phyloP scores from a whole-genome alignment of 352 stramenopile species.

The Globisporangium rhizosaccharum region DNA sequence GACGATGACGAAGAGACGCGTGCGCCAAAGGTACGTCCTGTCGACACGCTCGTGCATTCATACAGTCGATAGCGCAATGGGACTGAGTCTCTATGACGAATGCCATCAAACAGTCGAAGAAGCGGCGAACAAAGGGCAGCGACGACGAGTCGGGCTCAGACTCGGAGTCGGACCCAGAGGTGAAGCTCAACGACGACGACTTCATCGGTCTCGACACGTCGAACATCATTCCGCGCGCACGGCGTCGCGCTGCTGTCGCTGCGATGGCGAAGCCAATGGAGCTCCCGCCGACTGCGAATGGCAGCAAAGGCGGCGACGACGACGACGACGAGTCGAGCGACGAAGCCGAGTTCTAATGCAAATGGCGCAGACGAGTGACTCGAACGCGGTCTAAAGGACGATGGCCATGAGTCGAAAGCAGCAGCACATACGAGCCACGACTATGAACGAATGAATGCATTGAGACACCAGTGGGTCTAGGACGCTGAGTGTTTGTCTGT shows the following conservation, averaged over 20 bases:
- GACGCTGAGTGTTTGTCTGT: neutral
- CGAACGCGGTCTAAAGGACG: neutral
- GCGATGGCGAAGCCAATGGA: slow-evolving; percentile 65
- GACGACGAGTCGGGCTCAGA: slow-evolving; percentile 63
- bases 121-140: slow-evolving; percentile 56
- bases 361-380: no score
- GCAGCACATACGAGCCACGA: no score
- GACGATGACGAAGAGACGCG: slow-evolving; percentile 36
- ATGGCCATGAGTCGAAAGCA: neutral
- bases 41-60: no score
- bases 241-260: slow-evolving; percentile 63
- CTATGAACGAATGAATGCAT: neutral
- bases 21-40: slow-evolving; percentile 26
- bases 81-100: neutral
- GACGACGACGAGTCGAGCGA: slow-evolving; percentile 81
- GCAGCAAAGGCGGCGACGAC: slow-evolving; percentile 11
- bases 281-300: slow-evolving; percentile 27
- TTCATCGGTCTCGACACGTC: slow-evolving; percentile 78
- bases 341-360: slow-evolving; percentile 77
- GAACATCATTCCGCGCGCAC: slow-evolving; percentile 81
- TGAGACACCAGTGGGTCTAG: neutral
- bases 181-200: slow-evolving; percentile 86
- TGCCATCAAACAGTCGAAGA: slow-evolving; percentile 33
- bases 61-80: no score
- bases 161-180: slow-evolving; percentile 59